Percentiles rank a stretch among this genome's conserved stretches.
Evolutionary conservation across 2,329 filamentous ascomycete species (phyloP).

Genomic region (Elsinoe fawcettii): DNA sequence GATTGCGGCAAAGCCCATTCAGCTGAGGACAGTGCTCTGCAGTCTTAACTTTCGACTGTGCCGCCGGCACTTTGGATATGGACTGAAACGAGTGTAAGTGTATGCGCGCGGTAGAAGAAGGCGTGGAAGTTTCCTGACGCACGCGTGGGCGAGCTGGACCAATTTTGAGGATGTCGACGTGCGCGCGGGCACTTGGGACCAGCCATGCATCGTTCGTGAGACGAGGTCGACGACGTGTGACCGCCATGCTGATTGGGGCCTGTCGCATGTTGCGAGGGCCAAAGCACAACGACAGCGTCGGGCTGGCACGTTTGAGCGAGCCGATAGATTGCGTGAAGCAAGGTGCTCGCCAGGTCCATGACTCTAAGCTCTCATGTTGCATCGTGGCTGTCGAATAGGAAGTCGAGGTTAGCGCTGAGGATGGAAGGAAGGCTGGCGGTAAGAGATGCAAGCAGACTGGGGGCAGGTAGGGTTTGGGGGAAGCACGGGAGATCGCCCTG

Average conservation of each 20-base stretch:
- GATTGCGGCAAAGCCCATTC: constrained; percentile 6
- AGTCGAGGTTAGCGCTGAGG: constrained; percentile 8
- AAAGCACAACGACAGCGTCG: not conserved
- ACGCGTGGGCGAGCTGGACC: constrained; percentile 10
- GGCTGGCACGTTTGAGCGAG: constrained; percentile 9
- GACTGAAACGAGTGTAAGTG: constrained; percentile 11
- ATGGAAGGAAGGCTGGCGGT: constrained; percentile 12
- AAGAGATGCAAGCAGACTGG: constrained; percentile 13
- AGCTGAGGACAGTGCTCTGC: constrained; percentile 12
- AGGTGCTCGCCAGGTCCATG: constrained; percentile 7
- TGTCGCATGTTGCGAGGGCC: constrained; percentile 3
- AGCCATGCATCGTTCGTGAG: constrained; percentile 1
- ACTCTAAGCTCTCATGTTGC: constrained; percentile 8
- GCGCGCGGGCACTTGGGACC: not conserved
- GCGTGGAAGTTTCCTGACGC: constrained; percentile 6
- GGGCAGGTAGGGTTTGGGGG: not conserved
- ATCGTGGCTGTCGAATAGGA: constrained; percentile 13
- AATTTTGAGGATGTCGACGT: constrained; percentile 10
- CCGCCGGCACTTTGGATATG: constrained; percentile 12
- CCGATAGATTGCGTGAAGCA: constrained; percentile 12
- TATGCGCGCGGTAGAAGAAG: constrained; percentile 12
- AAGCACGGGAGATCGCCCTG: constrained; percentile 5
- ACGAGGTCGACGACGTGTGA: constrained; percentile 9
- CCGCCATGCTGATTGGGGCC: constrained; percentile 13
- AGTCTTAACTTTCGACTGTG: constrained; percentile 14